Percentiles rank a stretch among this genome's conserved stretches.
Conservation (phyloP, 2,329 filamentous ascomycete genomes). For the Claviceps maximensis region DNA sequence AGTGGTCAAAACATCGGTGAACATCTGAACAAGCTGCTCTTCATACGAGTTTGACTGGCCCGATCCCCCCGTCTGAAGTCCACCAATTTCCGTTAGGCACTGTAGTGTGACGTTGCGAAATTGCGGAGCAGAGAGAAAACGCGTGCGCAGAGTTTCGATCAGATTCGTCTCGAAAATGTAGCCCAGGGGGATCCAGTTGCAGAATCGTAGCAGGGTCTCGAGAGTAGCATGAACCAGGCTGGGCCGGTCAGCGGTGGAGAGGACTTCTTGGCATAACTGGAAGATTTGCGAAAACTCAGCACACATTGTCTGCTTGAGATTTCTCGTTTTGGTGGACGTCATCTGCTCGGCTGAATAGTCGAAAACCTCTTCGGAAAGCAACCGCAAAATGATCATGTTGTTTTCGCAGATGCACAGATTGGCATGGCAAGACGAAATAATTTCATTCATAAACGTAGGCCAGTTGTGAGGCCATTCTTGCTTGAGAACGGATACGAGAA, state of each 20-base stretch:
- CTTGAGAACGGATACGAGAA: conserved; percentile 93
- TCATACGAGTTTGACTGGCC: conserved; percentile 64
- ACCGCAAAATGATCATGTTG: conserved; percentile 95
- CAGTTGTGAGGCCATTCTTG: conserved; percentile 99
- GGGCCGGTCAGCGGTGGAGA: conserved; percentile 77
- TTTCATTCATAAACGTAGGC: conserved; percentile 99
- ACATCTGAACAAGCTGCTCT: conserved; percentile 95
- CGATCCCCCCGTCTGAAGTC: conserved; percentile 67
- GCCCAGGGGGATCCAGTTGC: conserved; percentile 97
- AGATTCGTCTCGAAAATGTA: conserved; percentile 98
- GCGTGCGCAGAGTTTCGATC: conserved; percentile 83
- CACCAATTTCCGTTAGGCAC: conserved; percentile 92
- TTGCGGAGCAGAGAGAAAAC: conserved; percentile 85
- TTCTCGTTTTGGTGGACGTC: conserved; percentile 95
- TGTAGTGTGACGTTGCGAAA: conserved; percentile 96
- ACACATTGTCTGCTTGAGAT: conserved; percentile 97
- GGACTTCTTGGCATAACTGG: conserved; percentile 89
- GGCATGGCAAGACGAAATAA: conserved; percentile 89
- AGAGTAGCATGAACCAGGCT: conserved; percentile 92
- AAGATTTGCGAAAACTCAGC: conserved; percentile 98
- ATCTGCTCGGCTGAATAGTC: conserved; percentile 98
- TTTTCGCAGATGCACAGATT: conserved; percentile 98
- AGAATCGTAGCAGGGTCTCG: conserved; percentile 87
- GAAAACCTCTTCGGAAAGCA: conserved; percentile 96
- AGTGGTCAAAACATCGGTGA: conserved; percentile 86